A percentile compares a stretch with the other conserved stretches of the same genome.
Evolutionary conservation across 1,284 basidiomycete genomes (phyloP).

Genomic region (Ceratobasidium sp.): DNA sequence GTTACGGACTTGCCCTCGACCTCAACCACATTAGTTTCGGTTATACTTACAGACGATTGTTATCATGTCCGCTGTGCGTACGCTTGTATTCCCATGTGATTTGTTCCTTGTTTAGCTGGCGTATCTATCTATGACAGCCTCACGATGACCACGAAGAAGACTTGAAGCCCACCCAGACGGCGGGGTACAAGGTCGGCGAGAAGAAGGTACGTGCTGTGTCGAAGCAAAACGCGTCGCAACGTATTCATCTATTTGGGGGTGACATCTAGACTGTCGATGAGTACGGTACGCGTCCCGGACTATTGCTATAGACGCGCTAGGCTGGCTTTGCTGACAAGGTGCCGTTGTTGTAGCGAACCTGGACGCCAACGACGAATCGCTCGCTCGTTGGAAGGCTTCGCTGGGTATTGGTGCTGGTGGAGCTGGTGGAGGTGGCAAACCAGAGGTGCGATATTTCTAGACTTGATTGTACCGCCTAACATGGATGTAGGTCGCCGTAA

Average conservation of each 20-base stretch:
- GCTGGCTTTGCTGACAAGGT: not conserved
- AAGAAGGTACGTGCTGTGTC: conserved; percentile 39
- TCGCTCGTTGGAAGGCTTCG: conserved; percentile 85
- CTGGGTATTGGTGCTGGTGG: conserved; percentile 78
- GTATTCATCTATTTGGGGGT: not conserved
- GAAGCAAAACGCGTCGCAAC: not conserved
- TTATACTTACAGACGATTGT: not conserved
- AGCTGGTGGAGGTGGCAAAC: conserved; percentile 59
- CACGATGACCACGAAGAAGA: conserved; percentile 44
- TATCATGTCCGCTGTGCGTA: conserved; percentile 35
- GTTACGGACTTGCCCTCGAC: conserved; percentile 26
- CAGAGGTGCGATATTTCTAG: conserved; percentile 63
- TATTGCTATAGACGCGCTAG: not conserved
- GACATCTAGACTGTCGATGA: conserved; percentile 42
- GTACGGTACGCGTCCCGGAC: conserved; percentile 34
- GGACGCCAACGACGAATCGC: conserved; percentile 45
- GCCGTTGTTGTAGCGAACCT: conserved; percentile 15
- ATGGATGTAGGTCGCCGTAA: conserved; percentile 67
- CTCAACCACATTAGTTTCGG: conserved; percentile 20
- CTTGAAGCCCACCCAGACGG: conserved; percentile 42
- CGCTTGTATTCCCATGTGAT: conserved; percentile 7
- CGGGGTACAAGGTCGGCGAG: conserved; percentile 45
- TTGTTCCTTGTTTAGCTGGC: conserved; percentile 3
- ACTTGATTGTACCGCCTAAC: conserved; percentile 33
- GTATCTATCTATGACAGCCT: conserved; percentile 22